Conservation (phyloP, 805 yeast genomes). For the Zygotorulaspora florentina region DNA sequence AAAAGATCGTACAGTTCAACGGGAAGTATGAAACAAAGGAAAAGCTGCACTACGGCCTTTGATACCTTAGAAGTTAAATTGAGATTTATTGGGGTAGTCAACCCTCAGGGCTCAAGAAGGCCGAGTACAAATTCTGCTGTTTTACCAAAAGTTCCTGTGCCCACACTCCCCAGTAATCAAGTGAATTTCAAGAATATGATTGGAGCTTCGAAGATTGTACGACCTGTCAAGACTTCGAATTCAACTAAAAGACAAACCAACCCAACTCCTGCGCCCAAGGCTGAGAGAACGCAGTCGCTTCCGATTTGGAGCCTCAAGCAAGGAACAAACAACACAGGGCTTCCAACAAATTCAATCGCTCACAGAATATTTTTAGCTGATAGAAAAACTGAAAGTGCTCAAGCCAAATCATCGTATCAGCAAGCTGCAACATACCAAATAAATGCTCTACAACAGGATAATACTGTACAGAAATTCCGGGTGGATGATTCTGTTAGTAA, state of each 20-base stretch:
- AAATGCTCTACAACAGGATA: slow-evolving; percentile 26
- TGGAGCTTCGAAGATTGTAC: slow-evolving; percentile 8
- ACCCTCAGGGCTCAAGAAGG: slow-evolving; percentile 9
- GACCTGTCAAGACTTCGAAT: slow-evolving; percentile 10
- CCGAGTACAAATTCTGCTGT: slow-evolving; percentile 5
- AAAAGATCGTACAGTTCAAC: slow-evolving; percentile 26
- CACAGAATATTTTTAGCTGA: slow-evolving; percentile 35
- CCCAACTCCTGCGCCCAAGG: slow-evolving; percentile 45
- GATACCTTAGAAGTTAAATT: slow-evolving; percentile 35
- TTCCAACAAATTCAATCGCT: slow-evolving; percentile 31
- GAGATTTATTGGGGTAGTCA: slow-evolving; percentile 29
- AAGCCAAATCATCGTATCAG: slow-evolving; percentile 8
- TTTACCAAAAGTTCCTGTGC: slow-evolving; percentile 6
- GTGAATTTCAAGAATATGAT: background rate
- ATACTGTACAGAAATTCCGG: slow-evolving; percentile 22
- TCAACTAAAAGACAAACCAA: slow-evolving; percentile 35
- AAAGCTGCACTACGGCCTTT: slow-evolving; percentile 4
- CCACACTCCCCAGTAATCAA: background rate
- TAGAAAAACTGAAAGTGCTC: slow-evolving; percentile 24
- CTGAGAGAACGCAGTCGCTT: slow-evolving; percentile 43
- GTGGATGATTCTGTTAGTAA: slow-evolving; percentile 33
- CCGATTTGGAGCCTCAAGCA: slow-evolving; percentile 36
- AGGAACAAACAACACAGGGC: slow-evolving; percentile 13
- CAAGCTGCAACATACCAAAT: slow-evolving; percentile 22
- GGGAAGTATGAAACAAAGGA: slow-evolving; percentile 14